Conservation (phyloP, 1,139 yeast species). For the Blastobotrys raffinosifermentans region DNA sequence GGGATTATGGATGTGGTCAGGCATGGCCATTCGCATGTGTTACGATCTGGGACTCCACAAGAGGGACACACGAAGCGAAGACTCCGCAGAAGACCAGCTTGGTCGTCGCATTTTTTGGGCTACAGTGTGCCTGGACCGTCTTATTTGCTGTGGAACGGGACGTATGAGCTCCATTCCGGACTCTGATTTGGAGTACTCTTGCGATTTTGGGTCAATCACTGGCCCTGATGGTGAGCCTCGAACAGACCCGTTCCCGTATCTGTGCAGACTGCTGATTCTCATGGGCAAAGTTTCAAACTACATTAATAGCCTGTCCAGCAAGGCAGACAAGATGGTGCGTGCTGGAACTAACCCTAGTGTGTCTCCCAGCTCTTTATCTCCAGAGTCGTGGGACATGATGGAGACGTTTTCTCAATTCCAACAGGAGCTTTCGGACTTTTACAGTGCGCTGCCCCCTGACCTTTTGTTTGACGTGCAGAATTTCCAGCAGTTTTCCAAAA, state of each 20-base stretch:
- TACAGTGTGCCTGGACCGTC: constrained; percentile 26
- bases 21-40: constrained; percentile 30
- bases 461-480: constrained; percentile 26
- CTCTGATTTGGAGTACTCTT: constrained; percentile 19
- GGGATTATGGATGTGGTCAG: constrained; percentile 29
- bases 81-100: constrained; percentile 6
- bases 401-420: constrained; percentile 20
- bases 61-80: constrained; percentile 5
- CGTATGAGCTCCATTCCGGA: constrained; percentile 21
- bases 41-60: constrained; percentile 28
- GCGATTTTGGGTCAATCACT: constrained; percentile 13
- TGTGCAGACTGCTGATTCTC: constrained; percentile 23
- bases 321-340: neutral
- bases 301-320: constrained; percentile 15
- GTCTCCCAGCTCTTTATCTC: constrained; percentile 14
- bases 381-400: constrained; percentile 15
- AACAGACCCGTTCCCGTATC: constrained; percentile 27
- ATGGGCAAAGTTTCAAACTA: constrained; percentile 26
- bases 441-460: constrained; percentile 23
- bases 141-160: constrained; percentile 28
- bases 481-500: constrained; percentile 24
- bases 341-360: constrained; percentile 5
- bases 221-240: constrained; percentile 11
- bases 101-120: constrained; percentile 25
- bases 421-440: constrained; percentile 24